Evolutionary conservation across 805 yeast genomes (phyloP), one percentile per base, ranked within the genome.

Genomic region (Lipomyces orientalis): DNA sequence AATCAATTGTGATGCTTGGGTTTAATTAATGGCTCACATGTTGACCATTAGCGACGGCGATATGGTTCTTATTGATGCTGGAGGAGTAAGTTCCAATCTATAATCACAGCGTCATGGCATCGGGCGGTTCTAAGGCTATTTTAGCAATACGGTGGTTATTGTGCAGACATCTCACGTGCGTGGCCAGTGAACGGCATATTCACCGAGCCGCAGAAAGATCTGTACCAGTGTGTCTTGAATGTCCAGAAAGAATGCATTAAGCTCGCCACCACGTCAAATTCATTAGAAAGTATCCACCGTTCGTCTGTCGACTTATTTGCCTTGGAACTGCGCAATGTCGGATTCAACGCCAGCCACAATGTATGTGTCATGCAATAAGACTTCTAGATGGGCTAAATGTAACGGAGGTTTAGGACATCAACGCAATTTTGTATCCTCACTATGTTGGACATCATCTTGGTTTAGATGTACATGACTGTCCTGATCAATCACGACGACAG

Each of bases 401-500:
- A n/a, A 33, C 34, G 6, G 39, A 61, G 12, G 16, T 12, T 12
- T 61, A 58, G 51, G 69, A 66, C 12, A 49, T 71, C 8, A 60
- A 60, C 39, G 16, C 73, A 43, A 75, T 86, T 49, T 79, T 90
- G 49, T 95, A 93, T 76, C 98, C 98, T 0, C 99, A 95, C 78
- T 93, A 91, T 76, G 88, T 95, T 72, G 99, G 99, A 5, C 99
- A 95, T 78, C 93, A 95, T 75, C 81, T 95, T 51, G 99, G 99
- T 0, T 80, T 95, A 46, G 99, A 72, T 19, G 75, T 74, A 10
- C 97, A 91, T 78, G 97, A 91, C 75, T 82, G 87, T 49, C 96
- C 97, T 4, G 78, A 82, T 1, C 83, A 82, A 52, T 84, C 94
- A 2, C 83, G 92, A 70, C 81, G 80, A 64, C 82, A 83, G 29